These are phyloP conservation scores for Diaporthe velutina DNA, from an alignment of 2,329 filamentous ascomycete species.

Conservation along the genomic window DNA sequence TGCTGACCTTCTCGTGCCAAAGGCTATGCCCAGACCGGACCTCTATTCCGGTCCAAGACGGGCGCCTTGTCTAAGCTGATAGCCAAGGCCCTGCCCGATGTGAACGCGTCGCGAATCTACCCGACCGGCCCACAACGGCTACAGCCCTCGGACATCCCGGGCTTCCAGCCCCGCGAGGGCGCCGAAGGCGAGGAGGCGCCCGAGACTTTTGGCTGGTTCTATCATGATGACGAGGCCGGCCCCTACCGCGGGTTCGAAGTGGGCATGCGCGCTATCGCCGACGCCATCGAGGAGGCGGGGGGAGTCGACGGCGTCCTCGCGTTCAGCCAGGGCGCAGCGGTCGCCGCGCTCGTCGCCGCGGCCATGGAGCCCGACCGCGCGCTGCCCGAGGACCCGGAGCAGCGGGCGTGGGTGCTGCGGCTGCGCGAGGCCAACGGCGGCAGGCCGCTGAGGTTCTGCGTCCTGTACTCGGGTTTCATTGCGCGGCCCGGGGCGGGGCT, in stretches of 20 bases:
- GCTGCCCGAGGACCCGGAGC: conserved; percentile 40
- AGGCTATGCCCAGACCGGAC: conserved; percentile 37
- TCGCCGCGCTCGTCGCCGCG: conserved; percentile 78
- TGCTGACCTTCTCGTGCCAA: not conserved
- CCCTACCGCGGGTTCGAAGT: conserved; percentile 70
- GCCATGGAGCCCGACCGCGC: conserved; percentile 70
- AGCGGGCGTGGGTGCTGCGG: conserved; percentile 59
- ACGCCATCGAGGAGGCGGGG: conserved; percentile 67
- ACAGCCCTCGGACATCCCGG: conserved; percentile 33
- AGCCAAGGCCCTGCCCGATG: conserved; percentile 34
- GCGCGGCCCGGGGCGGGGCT: conserved; percentile 69
- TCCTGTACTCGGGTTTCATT: conserved; percentile 83
- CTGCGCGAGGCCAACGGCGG: conserved; percentile 64
- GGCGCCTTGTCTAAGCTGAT: conserved; percentile 36
- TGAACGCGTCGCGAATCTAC: conserved; percentile 34
- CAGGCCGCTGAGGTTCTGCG: conserved; percentile 73
- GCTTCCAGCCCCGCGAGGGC: conserved; percentile 32
- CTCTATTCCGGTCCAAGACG: conserved; percentile 34
- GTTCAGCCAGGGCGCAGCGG: conserved; percentile 84
- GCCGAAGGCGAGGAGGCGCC: conserved; percentile 9
- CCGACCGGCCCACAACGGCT: conserved; percentile 36
- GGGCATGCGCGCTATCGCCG: conserved; percentile 62
- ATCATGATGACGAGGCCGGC: conserved; percentile 34
- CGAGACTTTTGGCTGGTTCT: conserved; percentile 34
- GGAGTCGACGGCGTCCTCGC: conserved; percentile 84